phyloP scores from a whole-genome alignment of 495 filamentous ascomycete genomes.

The Aspergillus indologenus region DNA sequence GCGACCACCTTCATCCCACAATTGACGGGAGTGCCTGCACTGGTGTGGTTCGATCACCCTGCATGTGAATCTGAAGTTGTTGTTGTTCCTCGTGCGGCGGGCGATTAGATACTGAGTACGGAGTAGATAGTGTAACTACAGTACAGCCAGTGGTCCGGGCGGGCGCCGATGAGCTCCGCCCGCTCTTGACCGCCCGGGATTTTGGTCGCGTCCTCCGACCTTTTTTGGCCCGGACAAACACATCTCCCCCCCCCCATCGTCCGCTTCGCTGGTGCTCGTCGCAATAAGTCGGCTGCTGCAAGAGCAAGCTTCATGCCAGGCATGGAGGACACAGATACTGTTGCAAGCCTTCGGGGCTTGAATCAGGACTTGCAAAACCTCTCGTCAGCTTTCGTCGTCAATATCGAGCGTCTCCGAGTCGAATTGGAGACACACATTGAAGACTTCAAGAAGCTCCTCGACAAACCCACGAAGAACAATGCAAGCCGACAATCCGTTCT shows the following conservation, averaged over 20 bases:
- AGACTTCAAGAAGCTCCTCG: slow-evolving; percentile 73
- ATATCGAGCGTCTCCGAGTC: slow-evolving; percentile 58
- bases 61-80: neutral
- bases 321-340: slow-evolving; percentile 64
- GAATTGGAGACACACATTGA: slow-evolving; percentile 67
- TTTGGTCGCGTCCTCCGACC: slow-evolving; percentile 42
- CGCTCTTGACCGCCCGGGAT: slow-evolving; percentile 31
- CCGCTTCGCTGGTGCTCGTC: slow-evolving; percentile 25
- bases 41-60: neutral
- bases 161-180: slow-evolving; percentile 13
- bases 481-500: slow-evolving; percentile 58
- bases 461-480: slow-evolving; percentile 69
- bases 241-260: slow-evolving; percentile 14
- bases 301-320: slow-evolving; percentile 10
- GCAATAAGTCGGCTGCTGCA: slow-evolving; percentile 1
- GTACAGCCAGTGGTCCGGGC: slow-evolving; percentile 7
- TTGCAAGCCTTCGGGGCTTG: slow-evolving; percentile 69
- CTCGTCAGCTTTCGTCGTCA: slow-evolving; percentile 56
- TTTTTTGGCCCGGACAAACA: slow-evolving; percentile 34
- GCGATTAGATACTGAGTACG: neutral
- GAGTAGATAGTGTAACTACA: neutral
- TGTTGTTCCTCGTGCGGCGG: neutral
- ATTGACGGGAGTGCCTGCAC: neutral
- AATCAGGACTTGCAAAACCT: slow-evolving; percentile 74
- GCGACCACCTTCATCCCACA: neutral